These are phyloP conservation scores for Phyllosticta citriasiana DNA, from an alignment of 2,329 filamentous ascomycete genomes.

Conservation along the genomic window DNA sequence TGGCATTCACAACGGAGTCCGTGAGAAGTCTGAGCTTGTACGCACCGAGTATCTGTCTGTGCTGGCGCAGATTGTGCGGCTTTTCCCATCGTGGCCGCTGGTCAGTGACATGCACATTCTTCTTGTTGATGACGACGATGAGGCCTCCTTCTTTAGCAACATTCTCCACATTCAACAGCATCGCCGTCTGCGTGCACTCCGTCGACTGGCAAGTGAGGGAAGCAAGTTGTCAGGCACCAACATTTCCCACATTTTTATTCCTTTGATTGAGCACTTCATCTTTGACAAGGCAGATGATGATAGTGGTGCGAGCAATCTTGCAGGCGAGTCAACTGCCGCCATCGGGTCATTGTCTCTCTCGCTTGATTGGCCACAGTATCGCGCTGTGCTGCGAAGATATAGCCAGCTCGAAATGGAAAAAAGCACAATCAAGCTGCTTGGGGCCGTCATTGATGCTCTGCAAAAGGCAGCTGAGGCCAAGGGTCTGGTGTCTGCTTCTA, in stretches of 20 bases:
- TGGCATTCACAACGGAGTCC: slow-evolving; percentile 64
- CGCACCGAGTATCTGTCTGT: slow-evolving; percentile 72
- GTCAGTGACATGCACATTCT: slow-evolving; percentile 67
- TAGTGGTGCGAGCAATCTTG: slow-evolving; percentile 64
- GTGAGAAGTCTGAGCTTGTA: slow-evolving; percentile 72
- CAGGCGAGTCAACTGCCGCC: slow-evolving; percentile 74
- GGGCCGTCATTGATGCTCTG: slow-evolving; percentile 70
- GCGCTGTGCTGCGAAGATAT: slow-evolving; percentile 73
- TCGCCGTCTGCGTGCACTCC: slow-evolving; percentile 72
- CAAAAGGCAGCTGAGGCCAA: slow-evolving; percentile 39
- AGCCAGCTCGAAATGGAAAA: slow-evolving; percentile 77
- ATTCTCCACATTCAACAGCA: slow-evolving; percentile 83
- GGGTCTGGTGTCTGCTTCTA: slow-evolving; percentile 21
- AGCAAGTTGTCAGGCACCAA: slow-evolving; percentile 64
- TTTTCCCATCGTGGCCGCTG: slow-evolving; percentile 58
- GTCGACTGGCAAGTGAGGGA: slow-evolving; percentile 62
- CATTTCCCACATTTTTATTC: slow-evolving; percentile 77
- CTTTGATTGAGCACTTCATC: slow-evolving; percentile 87
- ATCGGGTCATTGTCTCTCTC: slow-evolving; percentile 65
- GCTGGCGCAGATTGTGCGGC: slow-evolving; percentile 66
- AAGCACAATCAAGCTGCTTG: slow-evolving; percentile 71
- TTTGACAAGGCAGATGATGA: slow-evolving; percentile 75
- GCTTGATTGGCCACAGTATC: slow-evolving; percentile 85
- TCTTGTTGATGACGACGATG: slow-evolving; percentile 61
- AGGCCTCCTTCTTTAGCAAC: slow-evolving; percentile 84